Base-by-base conservation (phyloP, 495 filamentous ascomycete species). In the Penicillium soppii region DNA sequence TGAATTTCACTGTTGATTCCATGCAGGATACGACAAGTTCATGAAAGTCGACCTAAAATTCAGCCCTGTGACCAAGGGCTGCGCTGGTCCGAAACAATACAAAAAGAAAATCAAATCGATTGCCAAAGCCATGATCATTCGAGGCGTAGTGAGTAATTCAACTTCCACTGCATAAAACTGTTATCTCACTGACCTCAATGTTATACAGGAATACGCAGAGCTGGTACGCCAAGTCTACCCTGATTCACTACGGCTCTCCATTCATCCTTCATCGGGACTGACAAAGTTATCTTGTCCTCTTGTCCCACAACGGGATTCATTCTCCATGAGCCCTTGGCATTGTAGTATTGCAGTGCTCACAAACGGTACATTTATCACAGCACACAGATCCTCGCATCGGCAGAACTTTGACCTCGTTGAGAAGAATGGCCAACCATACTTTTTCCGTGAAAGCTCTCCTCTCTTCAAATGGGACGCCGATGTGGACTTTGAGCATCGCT, bases 291-390 rank as follows among this genome's bases (percentile, higher is more conserved):
- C 47, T 1, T 49, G 17, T 29, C 47, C 47, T 17, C 37, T 49
- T 5, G 41, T 49, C 7, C 47, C 47, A 2, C 47, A 49, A 16
- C 6, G 16, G n/a, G 17, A 49, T 7, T 41, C 37, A 0, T 49
- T 49, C 19, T 49, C 47, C 17, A 49, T 49, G 47, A 49, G 47
- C 12, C 47, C 47, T 8, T 49, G 47, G 47, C 47, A 49, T n/a
- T 49, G 47, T 23, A 49, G 47, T 25, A 19, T 49, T 22, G 47
- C 47, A 21, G 47, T 49, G 15, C 39, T n/a, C 19, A 10, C 13
- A 0, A 7, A 40, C 2, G 47, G 47, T 1, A 30, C 25, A 10
- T 49, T 49, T 17, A 41, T 32, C 19, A 49, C 47, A 16, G 47
- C 47, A 10, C 47, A 49, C 17, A 30, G 41, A 19, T 39, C 47